Base-by-base conservation (phyloP, 2,329 filamentous ascomycete species). In the Arachnomyces sp. region DNA sequence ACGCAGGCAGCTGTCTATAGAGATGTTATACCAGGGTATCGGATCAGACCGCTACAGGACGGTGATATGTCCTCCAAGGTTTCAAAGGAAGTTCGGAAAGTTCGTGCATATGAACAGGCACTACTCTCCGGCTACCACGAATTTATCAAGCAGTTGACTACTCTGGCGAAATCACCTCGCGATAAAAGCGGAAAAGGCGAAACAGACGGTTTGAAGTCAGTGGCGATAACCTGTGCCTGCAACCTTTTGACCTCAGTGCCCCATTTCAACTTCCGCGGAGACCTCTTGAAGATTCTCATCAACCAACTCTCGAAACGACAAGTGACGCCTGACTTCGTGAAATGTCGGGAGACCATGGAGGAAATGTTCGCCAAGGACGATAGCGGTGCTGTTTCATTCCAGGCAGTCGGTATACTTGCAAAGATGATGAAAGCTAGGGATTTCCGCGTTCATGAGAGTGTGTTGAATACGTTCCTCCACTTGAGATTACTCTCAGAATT, bases 341-440 rank as follows among this genome's bases (percentile, higher is more conserved):
- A 85, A 59, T 93, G 86, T 51, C 73, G 82, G 8, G 73, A 83
- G 46, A 81, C 89, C 0, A 62, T 98, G 31, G 84, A 94, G 63
- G 82, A 77, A 2, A 68, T 96, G 1, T 95, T 96, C 56, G 71
- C 71, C 14, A 80, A 88, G 9, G 92, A 98, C 47, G 87, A 95
- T 36, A 90, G 96, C 55, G 92, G 92, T 12, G 79, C 84, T 13
- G 81, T 88, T 1, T 87, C 89, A 1, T 73, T 94, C 51, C 92
- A 98, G 59, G 84, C 86, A 0, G 85, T 94, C 8, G 78, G 80
- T 0, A 72, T 94, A 40, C 69, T 98, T 31, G 79, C 86, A 16
- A 94, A 92, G 68, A 94, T 95, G 89, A 90, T 98, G 81, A 94
- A 85, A 65, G 81, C 81, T 2, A 82, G 81, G 50, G 79, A 90